A percentile compares a stretch with the other conserved stretches of the same genome.
Conservation (phyloP, 1,284 basidiomycete species). For the Heterobasidion annosum region DNA sequence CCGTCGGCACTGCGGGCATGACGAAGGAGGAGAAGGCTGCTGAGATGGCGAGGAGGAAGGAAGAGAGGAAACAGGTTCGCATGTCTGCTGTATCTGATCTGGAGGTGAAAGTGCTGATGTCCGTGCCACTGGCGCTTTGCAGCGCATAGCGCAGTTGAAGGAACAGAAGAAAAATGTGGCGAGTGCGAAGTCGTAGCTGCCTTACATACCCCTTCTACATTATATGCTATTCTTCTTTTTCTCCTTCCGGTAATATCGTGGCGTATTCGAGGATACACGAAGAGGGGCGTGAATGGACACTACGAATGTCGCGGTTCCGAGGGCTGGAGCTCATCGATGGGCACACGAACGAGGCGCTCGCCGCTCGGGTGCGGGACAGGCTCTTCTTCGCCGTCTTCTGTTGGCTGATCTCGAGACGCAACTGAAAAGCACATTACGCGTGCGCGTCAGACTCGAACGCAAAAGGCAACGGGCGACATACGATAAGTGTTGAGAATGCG, state of each 20-base stretch:
- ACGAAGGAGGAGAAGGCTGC: constrained; percentile 83
- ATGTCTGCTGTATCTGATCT: neutral
- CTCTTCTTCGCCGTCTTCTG: constrained; percentile 16
- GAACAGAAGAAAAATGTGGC: constrained; percentile 52
- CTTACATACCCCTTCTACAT: neutral
- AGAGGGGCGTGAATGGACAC: neutral
- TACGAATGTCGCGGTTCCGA: neutral
- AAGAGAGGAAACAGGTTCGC: constrained; percentile 76
- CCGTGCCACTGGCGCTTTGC: neutral
- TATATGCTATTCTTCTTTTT: too few species aligned
- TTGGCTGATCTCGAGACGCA: constrained; percentile 25
- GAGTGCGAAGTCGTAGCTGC: neutral
- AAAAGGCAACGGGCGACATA: constrained; percentile 23
- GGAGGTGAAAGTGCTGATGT: neutral
- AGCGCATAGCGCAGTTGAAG: constrained; percentile 65
- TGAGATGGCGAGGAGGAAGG: constrained; percentile 83
- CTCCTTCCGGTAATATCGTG: neutral
- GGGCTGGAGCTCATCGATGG: constrained; percentile 45
- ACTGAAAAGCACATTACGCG: constrained; percentile 24
- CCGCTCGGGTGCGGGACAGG: constrained; percentile 15
- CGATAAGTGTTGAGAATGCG: constrained; percentile 60
- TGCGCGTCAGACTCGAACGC: constrained; percentile 3
- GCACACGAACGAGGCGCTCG: constrained; percentile 49
- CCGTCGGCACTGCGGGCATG: constrained; percentile 32
- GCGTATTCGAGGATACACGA: neutral